These are phyloP conservation scores for Aureobasidium mangrovei DNA, from an alignment of 2,329 filamentous ascomycete genomes.

Conservation along the genomic window DNA sequence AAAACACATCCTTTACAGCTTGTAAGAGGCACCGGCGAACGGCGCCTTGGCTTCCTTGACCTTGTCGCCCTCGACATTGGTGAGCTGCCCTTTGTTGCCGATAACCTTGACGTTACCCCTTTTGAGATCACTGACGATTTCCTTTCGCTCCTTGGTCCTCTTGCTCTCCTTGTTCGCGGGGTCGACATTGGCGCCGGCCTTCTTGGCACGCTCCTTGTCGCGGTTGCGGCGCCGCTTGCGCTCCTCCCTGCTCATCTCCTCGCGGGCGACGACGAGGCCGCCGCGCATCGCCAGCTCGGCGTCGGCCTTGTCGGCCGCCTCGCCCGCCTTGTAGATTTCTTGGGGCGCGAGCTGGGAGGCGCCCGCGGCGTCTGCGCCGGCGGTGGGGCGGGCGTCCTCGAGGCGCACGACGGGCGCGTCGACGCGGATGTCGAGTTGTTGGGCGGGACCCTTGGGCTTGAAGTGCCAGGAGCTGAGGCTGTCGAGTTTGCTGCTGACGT, in stretches of 20 bases:
- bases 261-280: conserved; percentile 66
- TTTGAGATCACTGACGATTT: conserved; percentile 59
- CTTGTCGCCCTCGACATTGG: conserved; percentile 75
- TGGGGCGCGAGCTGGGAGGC: conserved; percentile 78
- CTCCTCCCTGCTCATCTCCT: conserved; percentile 84
- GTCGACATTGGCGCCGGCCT: conserved; percentile 48
- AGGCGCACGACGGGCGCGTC: conserved; percentile 88
- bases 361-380: conserved; percentile 62
- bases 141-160: conserved; percentile 50
- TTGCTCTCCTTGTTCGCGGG: conserved; percentile 44
- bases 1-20: conserved; percentile 14
- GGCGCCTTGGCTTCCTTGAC: conserved; percentile 31
- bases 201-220: conserved; percentile 73
- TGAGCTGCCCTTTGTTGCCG: conserved; percentile 77
- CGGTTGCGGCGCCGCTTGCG: conserved; percentile 61
- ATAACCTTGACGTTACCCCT: conserved; percentile 87
- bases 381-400: conserved; percentile 89
- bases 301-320: conserved; percentile 45
- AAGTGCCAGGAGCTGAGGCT: conserved; percentile 90
- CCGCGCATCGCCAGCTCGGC: conserved; percentile 59
- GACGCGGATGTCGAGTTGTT: conserved; percentile 75
- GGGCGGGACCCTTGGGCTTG: conserved; percentile 75
- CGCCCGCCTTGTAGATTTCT: conserved; percentile 80
- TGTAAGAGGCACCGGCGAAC: conserved; percentile 16
- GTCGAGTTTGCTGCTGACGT: conserved; percentile 72